Conservation (phyloP, 2,329 filamentous ascomycete species). For the Leptographium flavum region DNA sequence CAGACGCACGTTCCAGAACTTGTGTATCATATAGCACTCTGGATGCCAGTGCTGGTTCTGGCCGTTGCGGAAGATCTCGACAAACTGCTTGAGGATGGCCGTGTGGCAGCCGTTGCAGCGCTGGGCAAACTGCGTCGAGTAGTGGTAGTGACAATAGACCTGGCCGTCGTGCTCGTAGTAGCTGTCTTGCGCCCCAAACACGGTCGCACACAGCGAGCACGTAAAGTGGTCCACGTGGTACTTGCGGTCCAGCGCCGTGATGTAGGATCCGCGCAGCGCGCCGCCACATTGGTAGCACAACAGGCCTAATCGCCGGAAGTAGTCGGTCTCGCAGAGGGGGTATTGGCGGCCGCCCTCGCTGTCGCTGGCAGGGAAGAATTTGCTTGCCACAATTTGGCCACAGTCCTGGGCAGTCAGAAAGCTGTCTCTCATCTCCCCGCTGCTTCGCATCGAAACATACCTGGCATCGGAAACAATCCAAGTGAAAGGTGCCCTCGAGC, state of each 20-base stretch:
- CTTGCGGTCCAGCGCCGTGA: slow-evolving; percentile 92
- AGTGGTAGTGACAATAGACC: slow-evolving; percentile 98
- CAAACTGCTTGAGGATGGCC: slow-evolving; percentile 95
- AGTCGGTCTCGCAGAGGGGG: slow-evolving; percentile 93
- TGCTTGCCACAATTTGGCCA: slow-evolving; percentile 90
- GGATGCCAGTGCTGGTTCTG: slow-evolving; percentile 99
- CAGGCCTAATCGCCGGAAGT: slow-evolving; percentile 82
- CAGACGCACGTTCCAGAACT: slow-evolving; percentile 97
- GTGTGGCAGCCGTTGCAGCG: slow-evolving; percentile 94
- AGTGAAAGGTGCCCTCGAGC: slow-evolving; percentile 82
- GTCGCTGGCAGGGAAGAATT: slow-evolving; percentile 95
- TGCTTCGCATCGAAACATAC: slow-evolving; percentile 35
- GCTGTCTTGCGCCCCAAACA: slow-evolving; percentile 96
- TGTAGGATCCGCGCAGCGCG: slow-evolving; percentile 89
- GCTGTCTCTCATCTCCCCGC: not conserved
- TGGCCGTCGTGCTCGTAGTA: slow-evolving; percentile 97
- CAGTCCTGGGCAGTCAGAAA: slow-evolving; percentile 57
- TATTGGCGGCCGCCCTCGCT: slow-evolving; percentile 78
- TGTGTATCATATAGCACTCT: slow-evolving; percentile 99
- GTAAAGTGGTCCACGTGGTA: slow-evolving; percentile 99
- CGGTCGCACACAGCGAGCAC: slow-evolving; percentile 87
- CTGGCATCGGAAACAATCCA: slow-evolving; percentile 95
- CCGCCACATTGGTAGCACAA: slow-evolving; percentile 87
- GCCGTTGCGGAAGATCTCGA: slow-evolving; percentile 95
- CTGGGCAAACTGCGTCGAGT: slow-evolving; percentile 93